Evolutionary conservation across 192 early-diverging fungal species (phyloP), one percentile per base, ranked within the genome.

Genomic region (Umbelopsis sp.): DNA sequence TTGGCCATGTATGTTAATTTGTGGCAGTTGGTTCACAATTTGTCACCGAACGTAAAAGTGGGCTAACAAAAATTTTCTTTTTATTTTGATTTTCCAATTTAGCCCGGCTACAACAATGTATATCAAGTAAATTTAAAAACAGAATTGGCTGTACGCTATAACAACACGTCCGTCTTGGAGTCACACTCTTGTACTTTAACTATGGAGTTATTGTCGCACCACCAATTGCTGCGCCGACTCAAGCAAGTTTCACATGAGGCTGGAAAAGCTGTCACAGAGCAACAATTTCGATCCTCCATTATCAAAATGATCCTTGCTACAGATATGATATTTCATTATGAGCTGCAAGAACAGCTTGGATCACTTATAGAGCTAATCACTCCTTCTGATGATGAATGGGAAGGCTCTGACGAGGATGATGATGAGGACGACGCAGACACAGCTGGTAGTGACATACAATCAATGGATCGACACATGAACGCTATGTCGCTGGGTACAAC

Each of bases 31-130:
- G 17, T 43, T 36, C 24, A 38, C 59, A 47, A 43, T 67, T 72
- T 54, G 45, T 70, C 54, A 50, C 41, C 38, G 2, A 41, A 41
- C 0, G 12, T 11, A 41, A 41, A 4, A 4, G 38, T 41, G 53
- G 1, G 45, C 25, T 21, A 50, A 70, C 17, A 62, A 9, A 54
- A 17, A 71, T n/a, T 34, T 45, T 14, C 50, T 62, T 53, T 22
- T 69, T 69, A 24, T 31, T 2, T n/a, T n/a, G n/a, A n/a, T n/a
- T 51, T 0, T 26, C 22, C 25, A 52, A 76, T 78, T 52, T 82
- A 92, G 91, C 95, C 96, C 8, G 96, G 96, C 17, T 78, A 91
- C 34, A 97, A 96, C 83, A 98, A 98, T 67, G 81, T 95, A 6
- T 98, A 91, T 71, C 92, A 97, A 81, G 90, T 93, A 34, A 95